Evolutionary conservation across 140 eudicot species (phyloP).

Genomic region (Bidens hawaiensis): DNA sequence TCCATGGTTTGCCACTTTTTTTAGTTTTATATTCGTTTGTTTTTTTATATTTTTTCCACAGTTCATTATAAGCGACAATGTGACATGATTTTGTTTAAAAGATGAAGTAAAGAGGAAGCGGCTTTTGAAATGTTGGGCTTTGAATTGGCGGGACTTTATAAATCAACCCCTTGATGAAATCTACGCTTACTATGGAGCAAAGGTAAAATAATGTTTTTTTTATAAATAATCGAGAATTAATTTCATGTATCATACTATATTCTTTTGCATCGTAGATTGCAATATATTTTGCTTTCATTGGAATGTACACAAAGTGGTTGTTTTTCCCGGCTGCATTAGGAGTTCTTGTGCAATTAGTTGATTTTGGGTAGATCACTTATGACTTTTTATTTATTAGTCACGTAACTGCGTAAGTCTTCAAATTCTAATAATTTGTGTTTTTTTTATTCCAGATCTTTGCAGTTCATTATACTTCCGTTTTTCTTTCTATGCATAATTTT

Average conservation of each 20-base stretch:
- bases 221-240: not conserved
- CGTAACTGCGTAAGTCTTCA: not conserved
- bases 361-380: conserved; percentile 73
- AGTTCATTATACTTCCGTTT: conserved; percentile 66
- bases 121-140: conserved; percentile 82
- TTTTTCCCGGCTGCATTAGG: conserved; percentile 83
- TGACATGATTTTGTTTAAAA: conserved; percentile 20
- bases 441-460: conserved; percentile 52
- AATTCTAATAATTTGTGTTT: not conserved
- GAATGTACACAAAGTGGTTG: conserved; percentile 91
- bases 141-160: conserved; percentile 76
- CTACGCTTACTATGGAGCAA: conserved; percentile 72
- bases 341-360: conserved; percentile 51
- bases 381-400: not conserved
- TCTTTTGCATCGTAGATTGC: conserved; percentile 50
- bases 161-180: conserved; percentile 89
- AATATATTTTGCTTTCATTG: conserved; percentile 86
- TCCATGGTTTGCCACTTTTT: conserved; percentile 61
- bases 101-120: conserved; percentile 77
- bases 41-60: not conserved
- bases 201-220: conserved; percentile 45
- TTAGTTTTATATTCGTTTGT: not conserved
- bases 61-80: not conserved
- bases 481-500: conserved; percentile 63
- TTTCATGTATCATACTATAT: not conserved